These are phyloP conservation scores for Phytophthora pseudosyringae DNA, from an alignment of 352 stramenopile species.

Conservation along the genomic window DNA sequence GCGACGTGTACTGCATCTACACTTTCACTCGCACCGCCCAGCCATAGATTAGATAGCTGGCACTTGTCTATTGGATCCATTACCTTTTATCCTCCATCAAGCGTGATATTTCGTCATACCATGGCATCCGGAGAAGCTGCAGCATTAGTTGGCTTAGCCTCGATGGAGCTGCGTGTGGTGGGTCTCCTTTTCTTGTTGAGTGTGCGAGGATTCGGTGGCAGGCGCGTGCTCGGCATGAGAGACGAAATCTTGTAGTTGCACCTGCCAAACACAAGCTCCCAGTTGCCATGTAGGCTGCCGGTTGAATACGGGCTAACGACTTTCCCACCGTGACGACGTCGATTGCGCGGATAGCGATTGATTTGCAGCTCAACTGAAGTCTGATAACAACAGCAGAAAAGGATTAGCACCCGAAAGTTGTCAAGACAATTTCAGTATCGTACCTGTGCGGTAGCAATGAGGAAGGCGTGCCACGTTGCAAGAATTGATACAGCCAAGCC, in stretches of 20 bases:
- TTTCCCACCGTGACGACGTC: slow-evolving; percentile 55
- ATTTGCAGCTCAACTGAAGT: slow-evolving; percentile 86
- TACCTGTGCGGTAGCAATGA: slow-evolving; percentile 83
- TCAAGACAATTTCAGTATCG: not conserved
- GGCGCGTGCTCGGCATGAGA: slow-evolving; percentile 61
- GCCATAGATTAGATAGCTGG: slow-evolving; percentile 28
- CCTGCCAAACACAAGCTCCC: slow-evolving; percentile 78
- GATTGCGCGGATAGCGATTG: slow-evolving; percentile 65
- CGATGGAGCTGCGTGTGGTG: not conserved
- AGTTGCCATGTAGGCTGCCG: slow-evolving; percentile 74
- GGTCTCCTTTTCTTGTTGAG: slow-evolving; percentile 25
- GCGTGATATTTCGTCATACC: slow-evolving; percentile 18
- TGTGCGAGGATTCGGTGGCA: slow-evolving; percentile 31
- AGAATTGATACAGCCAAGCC: slow-evolving; percentile 73
- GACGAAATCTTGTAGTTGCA: slow-evolving; percentile 67
- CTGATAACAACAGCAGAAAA: slow-evolving; percentile 31
- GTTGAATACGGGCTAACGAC: slow-evolving; percentile 67
- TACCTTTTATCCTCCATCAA: slow-evolving; percentile 16
- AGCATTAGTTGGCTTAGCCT: not conserved
- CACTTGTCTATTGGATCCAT: slow-evolving; percentile 29
- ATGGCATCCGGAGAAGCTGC: slow-evolving; percentile 18
- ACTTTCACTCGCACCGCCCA: slow-evolving; percentile 63
- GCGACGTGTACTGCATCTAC: slow-evolving; percentile 89
- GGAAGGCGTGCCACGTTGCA: slow-evolving; percentile 69
- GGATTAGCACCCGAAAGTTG: slow-evolving; percentile 1